A percentile compares a stretch with the other conserved stretches of the same genome.
phyloP scores from a whole-genome alignment of 345 rosid genomes.

The Carallia pectinifolia region DNA sequence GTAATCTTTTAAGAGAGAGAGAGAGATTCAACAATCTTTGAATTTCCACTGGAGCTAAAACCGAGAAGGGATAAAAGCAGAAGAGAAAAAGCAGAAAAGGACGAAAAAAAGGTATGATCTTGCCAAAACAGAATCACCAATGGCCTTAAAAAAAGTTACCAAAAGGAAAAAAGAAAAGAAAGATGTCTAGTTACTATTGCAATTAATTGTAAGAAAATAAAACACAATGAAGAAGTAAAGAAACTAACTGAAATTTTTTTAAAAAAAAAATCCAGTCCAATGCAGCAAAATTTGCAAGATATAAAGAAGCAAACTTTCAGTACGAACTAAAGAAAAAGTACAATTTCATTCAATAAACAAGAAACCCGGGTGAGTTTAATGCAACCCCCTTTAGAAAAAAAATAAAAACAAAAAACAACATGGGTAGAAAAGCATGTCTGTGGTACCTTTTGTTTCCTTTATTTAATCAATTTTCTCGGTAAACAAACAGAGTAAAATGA shows the following conservation, averaged over 20 bases:
- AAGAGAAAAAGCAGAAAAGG: constrained; percentile 41
- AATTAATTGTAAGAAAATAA: neutral
- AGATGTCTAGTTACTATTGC: constrained; percentile 26
- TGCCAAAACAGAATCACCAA: constrained; percentile 39
- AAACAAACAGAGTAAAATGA: neutral
- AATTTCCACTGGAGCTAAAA: constrained; percentile 35
- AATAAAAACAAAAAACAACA: too few relatives aligned
- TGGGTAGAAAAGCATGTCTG: neutral
- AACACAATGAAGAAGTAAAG: neutral
- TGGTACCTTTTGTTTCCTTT: neutral
- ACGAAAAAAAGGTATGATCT: constrained; percentile 42
- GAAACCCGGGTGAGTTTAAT: too few relatives aligned
- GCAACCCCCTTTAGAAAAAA: too few relatives aligned
- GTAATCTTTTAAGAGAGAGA: constrained; percentile 7
- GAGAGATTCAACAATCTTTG: constrained; percentile 21
- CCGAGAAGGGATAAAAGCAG: constrained; percentile 32
- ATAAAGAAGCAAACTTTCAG: neutral
- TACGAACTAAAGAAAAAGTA: neutral
- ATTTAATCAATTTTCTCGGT: neutral
- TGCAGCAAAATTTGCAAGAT: neutral
- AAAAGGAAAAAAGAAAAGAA: constrained; percentile 1
- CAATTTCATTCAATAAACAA: too few relatives aligned
- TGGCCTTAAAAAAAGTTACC: neutral
- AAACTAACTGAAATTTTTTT: neutral
- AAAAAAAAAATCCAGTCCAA: neutral